Evolutionary conservation across 805 yeast species (phyloP), one percentile per base, ranked within the genome.

Genomic region (Candida succiphila): DNA sequence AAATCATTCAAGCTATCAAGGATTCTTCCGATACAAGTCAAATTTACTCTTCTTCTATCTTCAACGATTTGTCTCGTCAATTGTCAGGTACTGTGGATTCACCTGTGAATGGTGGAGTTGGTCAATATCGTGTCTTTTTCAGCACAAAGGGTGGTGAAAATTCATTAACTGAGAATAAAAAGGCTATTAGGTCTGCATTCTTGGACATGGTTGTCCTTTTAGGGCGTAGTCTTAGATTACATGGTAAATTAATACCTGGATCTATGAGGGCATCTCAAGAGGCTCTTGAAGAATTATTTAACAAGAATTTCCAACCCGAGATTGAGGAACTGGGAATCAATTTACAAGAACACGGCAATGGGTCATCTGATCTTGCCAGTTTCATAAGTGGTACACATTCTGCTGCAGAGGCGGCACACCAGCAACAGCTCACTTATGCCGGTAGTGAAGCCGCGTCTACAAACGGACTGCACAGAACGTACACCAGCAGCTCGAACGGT

Each of bases 101-200:
- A 0, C 95, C 95, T 3, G 89, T 86, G 5, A 86, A 86, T 51
- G 96, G 96, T 24, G 96, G 96, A 37, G 83, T 86, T 41, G 83
- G 85, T 2, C 86, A 81, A 50, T 86, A 82, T 56, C 67, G 88
- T 35, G 70, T 70, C 2, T 84, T 86, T 51, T 72, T 82, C 49
- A 55, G 53, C 25, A 67, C 65, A 31, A 56, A 53, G 7, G 58
- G 53, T 18, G 52, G 58, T 33, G 48, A 46, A 4, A 12, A 31
- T 46, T 50, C 18, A 45, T 46, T 19, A 45, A 49, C 9, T 45
- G 46, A 4, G 41, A 45, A 13, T 52, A 23, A 24, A n/a, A 17
- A 29, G 21, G 42, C 42, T 10, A 60, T 67, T 51, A 60, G 49
- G 39, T 61, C 49, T 36, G 74, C 83, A 7, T 83, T 83, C 55